Conservation (phyloP, 2,329 filamentous ascomycete species). For the Delphinella strobiligena region DNA sequence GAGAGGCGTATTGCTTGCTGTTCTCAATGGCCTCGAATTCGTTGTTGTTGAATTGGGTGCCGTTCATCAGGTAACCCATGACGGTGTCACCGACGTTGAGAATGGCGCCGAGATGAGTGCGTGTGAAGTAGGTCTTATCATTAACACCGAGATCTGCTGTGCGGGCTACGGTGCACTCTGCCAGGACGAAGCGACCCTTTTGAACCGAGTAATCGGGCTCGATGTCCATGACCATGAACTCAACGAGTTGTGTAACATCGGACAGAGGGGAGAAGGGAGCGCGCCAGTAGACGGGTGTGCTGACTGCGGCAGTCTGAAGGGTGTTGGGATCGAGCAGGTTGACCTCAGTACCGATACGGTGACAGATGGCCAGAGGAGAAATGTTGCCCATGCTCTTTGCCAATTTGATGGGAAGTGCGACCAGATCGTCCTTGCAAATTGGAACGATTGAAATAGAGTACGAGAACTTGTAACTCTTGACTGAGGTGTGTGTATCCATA, state of each 20-base stretch:
- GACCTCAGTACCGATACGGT: constrained; percentile 77
- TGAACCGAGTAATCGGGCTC: constrained; percentile 57
- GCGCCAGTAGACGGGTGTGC: constrained; percentile 77
- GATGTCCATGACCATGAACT: constrained; percentile 93
- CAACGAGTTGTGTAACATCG: constrained; percentile 72
- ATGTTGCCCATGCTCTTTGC: constrained; percentile 85
- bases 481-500: constrained; percentile 79
- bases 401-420: constrained; percentile 81
- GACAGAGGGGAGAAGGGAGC: constrained; percentile 74
- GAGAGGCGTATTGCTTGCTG: constrained; percentile 61
- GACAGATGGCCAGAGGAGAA: constrained; percentile 71
- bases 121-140: constrained; percentile 75
- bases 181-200: constrained; percentile 72
- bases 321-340: constrained; percentile 85
- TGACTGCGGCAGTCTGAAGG: constrained; percentile 80
- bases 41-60: constrained; percentile 84
- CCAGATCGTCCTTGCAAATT: constrained; percentile 93
- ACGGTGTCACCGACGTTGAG: constrained; percentile 83
- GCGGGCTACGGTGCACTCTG: constrained; percentile 78
- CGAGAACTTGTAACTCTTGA: constrained; percentile 88
- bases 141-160: constrained; percentile 79
- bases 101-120: constrained; percentile 79
- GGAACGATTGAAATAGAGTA: constrained; percentile 83
- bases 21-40: constrained; percentile 74
- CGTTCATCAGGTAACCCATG: constrained; percentile 84